Evolutionary conservation across 805 yeast species (phyloP).

Genomic region (Metschnikowia continentalis): DNA sequence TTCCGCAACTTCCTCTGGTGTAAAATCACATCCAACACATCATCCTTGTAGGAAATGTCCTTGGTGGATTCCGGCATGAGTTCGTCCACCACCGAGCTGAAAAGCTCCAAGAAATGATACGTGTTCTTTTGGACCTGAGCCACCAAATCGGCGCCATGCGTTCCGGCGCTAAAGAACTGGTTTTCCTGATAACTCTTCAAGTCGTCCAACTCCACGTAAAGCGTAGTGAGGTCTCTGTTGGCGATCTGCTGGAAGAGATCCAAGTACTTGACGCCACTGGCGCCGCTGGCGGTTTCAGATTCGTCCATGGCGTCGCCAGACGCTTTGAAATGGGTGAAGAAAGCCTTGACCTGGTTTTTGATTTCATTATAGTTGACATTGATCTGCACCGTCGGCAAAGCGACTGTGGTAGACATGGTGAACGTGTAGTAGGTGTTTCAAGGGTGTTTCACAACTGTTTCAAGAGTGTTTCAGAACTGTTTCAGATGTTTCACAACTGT

Average conservation of each 20-base stretch:
- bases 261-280: slow-evolving; percentile 56
- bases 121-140: slow-evolving; percentile 69
- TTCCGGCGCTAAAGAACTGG: slow-evolving; percentile 17
- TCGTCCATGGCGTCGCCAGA: slow-evolving; percentile 14
- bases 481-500: background rate
- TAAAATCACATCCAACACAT: slow-evolving; percentile 86
- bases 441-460: too few species aligned
- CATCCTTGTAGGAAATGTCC: slow-evolving; percentile 76
- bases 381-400: slow-evolving; percentile 62
- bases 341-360: slow-evolving; percentile 54
- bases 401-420: slow-evolving; percentile 21
- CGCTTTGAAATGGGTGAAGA: slow-evolving; percentile 62
- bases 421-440: too few species aligned
- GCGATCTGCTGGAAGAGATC: slow-evolving; percentile 71
- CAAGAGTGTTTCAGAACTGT: background rate
- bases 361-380: slow-evolving; percentile 71
- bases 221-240: slow-evolving; percentile 69
- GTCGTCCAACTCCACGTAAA: slow-evolving; percentile 82
- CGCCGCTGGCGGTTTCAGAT: slow-evolving; percentile 12
- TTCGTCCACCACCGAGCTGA: slow-evolving; percentile 71
- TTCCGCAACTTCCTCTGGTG: slow-evolving; percentile 87
- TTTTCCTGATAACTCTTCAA: slow-evolving; percentile 63
- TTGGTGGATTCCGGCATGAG: slow-evolving; percentile 84
- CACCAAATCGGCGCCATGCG: slow-evolving; percentile 36
- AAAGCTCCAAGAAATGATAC: slow-evolving; percentile 71